Base-by-base conservation (phyloP, 2,329 filamentous ascomycete species). In the Colletotrichum spinosum region DNA sequence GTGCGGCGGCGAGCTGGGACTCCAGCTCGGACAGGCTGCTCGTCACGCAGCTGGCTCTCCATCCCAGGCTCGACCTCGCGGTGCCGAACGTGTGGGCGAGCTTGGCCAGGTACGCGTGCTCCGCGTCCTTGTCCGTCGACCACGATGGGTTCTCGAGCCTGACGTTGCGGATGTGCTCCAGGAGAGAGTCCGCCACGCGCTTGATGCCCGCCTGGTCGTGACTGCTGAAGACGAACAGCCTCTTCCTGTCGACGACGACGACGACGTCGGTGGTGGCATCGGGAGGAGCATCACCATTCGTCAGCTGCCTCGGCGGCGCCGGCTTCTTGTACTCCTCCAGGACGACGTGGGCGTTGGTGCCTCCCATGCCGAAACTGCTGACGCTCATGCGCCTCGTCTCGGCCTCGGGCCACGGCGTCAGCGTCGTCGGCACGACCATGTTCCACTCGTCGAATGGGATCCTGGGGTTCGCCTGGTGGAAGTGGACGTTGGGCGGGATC, bases 301-400 rank as follows among this genome's bases (percentile, higher is more conserved):
- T 38, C 45, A n/a, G 13, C 44, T 15, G 25, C 25, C 1, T 4
- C 4, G 3, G 3, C 25, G 25, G 25, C 25, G 25, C 25, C 4
- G 25, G 25, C 25, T 25, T 25, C 17, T 25, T 25, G 38, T 34
- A 59, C n/a, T 37, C 55, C n/a, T 66, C 63, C 6, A 66, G 39
- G 13, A 66, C 59, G 41, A 60, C n/a, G 17, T 66, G 63, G 37
- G 52, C 63, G 12, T 66, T 66, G 5, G 63, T 57, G n/a, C 63
- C 63, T 4, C 63, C 63, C 51, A 66, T 62, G 41, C 63, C 63
- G 37, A 66, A 66, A 6, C 34, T 33, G 34, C 58, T 66, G 58
- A 57, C 46, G 13, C 52, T 54, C 51, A 56, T 60, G 0, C 63
- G 42, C n/a, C 44, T 52, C 5, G 52, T 42, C 15, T 52, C 9